Evolutionary conservation across 495 filamentous ascomycete genomes (phyloP), one percentile per base, ranked within the genome.

Genomic region (Oleoguttula mirabilis): DNA sequence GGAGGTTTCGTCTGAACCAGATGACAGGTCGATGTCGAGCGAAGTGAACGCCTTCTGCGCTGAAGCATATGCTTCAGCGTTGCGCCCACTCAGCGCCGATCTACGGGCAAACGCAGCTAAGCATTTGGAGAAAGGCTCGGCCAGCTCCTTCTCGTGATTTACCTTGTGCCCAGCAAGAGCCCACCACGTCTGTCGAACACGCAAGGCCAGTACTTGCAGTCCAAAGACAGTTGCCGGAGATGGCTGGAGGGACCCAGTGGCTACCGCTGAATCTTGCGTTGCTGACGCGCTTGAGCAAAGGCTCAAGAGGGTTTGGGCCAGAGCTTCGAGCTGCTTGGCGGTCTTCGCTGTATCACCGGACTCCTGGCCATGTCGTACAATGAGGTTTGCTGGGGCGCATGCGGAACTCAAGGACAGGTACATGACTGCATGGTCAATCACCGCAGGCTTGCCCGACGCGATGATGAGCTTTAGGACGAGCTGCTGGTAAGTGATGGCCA

Each of bases 161-260:
- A 70, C 76, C 16, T 74, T 51, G 55, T 90, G 86, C n/a, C 69
- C 67, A 3, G 76, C 74, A 23, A 87, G 36, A 25, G 66, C 74
- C 85, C 84, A 88, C 62, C 79, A 84, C 39, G 72, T 60, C 12
- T 73, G 59, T 5, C 83, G 73, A 23, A 75, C 67, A 36, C 76
- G 70, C 11, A 94, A 63, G 1, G 77, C 82, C 0, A 85, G 50
- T 1, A 71, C 55, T 50, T 93, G 84, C 10, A 92, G 55, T 27
- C 66, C 68, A 11, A 92, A 64, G 0, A 69, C 66, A 0, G 69
- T 65, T 22, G 68, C 67, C 0, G 84, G 78, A 21, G 70, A 71
- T n/a, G n/a, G n/a, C n/a, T 78, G 51, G 30, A 60, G 62, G 16
- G 68, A 68, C 7, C 63, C 52, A 48, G 73, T 65, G 10, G 54